Base-by-base conservation (phyloP, 805 yeast species). In the Lipomyces starkeyi region DNA sequence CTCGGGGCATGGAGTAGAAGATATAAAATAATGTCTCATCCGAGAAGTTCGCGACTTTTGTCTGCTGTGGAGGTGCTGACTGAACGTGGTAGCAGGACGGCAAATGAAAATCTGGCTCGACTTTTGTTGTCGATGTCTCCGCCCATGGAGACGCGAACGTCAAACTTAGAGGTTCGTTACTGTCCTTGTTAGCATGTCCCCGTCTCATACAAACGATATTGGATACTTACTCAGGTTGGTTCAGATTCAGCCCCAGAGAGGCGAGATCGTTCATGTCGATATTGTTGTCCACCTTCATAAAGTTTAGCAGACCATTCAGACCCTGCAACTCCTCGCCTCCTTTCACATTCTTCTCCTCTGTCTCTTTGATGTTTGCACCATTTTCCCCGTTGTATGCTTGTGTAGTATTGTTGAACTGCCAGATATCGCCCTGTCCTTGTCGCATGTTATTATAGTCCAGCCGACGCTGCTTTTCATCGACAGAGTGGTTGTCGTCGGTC, bases 1-100 rank as follows among this genome's bases (percentile, higher is more conserved):
- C 98, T 64, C 92, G 88, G 4, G 99, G 97, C 82, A 88, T 92
- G 72, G 96, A 91, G 79, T 95, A 95, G 78, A 95, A 95, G 20
- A 95, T 89, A 79, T 91, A 95, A 77, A 95, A 95, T 54, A 95
- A 81, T 0, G 98, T 95, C 75, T 94, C 98, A 75, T 95, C 98
- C 62, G 91, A 88, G 71, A 94, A 89, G 57, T 75, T 79, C 63
- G 79, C 80, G 56, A 82, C 76, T 71, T 81, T 80, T 54, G 81
- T 81, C 73, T 80, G 83, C 71, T 80, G 83, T 4, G 83, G 83
- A 3, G 79, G 82, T 6, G 81, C 82, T 1, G 80, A 74, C n/a
- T 76, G 78, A 20, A 81, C 82, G n/a, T 70, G 73, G 71, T 83
- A 79, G 82, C 88, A 84, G 20, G 81, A 79, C 2, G 97, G 97